Evolutionary conservation across 345 rosid genomes (phyloP).

Genomic region (Citrus reticulata): DNA sequence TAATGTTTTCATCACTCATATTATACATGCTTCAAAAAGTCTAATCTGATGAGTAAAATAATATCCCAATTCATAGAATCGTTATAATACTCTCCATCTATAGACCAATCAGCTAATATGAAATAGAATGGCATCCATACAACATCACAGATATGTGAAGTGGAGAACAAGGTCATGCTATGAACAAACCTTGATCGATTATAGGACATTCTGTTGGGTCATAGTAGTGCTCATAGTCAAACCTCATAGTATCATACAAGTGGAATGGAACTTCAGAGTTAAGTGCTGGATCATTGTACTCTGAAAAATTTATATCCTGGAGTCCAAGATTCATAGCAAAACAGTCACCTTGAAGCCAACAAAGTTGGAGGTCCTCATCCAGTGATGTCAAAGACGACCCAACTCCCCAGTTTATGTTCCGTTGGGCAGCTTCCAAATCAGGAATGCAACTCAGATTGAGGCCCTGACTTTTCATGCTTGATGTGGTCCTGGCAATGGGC

Average conservation of each 20-base stretch:
- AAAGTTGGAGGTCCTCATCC: conserved; percentile 44
- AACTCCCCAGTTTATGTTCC: conserved; percentile 34
- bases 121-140: conserved; percentile 8
- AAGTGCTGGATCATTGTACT: conserved; percentile 33
- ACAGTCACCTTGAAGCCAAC: conserved; percentile 50
- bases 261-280: conserved; percentile 47
- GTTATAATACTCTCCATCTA: conserved; percentile 7
- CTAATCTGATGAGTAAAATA: conserved; percentile 15
- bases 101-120: conserved; percentile 16
- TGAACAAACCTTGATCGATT: conserved; percentile 66
- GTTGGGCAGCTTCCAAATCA: conserved; percentile 33
- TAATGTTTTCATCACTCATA: conserved; percentile 21
- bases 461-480: conserved; percentile 33
- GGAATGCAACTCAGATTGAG: conserved; percentile 32
- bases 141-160: background rate
- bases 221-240: conserved; percentile 46
- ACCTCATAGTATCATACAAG: conserved; percentile 48
- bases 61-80: conserved; percentile 25
- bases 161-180: conserved; percentile 40
- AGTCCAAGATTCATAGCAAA: conserved; percentile 43
- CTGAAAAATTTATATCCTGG: conserved; percentile 42
- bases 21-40: conserved; percentile 25
- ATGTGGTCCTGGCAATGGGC: conserved; percentile 29
- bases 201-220: conserved; percentile 60
- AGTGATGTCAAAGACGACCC: conserved; percentile 29